Evolutionary conservation across 306 rosid species (phyloP).

Genomic region (Cicer chorassanicum): DNA sequence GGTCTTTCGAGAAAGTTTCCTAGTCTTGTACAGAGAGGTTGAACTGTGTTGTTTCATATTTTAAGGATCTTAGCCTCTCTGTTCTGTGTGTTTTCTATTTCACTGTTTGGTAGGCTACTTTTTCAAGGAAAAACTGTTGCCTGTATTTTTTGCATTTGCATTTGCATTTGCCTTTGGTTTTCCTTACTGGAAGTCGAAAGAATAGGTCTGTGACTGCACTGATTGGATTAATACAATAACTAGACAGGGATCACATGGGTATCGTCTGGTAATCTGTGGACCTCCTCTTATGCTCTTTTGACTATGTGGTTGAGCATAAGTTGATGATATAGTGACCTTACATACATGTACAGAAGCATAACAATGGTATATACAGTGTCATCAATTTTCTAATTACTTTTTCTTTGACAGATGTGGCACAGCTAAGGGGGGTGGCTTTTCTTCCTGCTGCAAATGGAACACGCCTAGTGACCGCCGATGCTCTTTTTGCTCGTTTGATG

Average conservation of each 20-base stretch:
- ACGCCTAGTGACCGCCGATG: slow-evolving; percentile 79
- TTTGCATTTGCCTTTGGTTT: too few species aligned
- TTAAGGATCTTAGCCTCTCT: background rate
- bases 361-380: background rate
- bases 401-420: slow-evolving; percentile 65
- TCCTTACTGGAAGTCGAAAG: too few species aligned
- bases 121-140: background rate
- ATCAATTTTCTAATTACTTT: slow-evolving; percentile 29
- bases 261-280: background rate
- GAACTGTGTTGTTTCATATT: background rate
- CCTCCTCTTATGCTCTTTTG: slow-evolving; percentile 8
- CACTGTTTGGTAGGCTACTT: background rate
- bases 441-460: slow-evolving; percentile 96
- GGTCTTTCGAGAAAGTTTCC: background rate
- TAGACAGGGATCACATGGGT: background rate
- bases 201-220: too few species aligned
- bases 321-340: background rate
- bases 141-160: too few species aligned
- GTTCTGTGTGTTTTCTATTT: background rate
- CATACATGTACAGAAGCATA: slow-evolving; percentile 11
- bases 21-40: background rate
- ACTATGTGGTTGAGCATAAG: slow-evolving; percentile 35
- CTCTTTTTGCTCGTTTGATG: slow-evolving; percentile 79
- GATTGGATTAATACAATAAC: too few species aligned
- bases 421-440: slow-evolving; percentile 75